Evolutionary conservation across 2,329 filamentous ascomycete genomes (phyloP), one percentile per base, ranked within the genome.

Genomic region (Aspergillus latus): DNA sequence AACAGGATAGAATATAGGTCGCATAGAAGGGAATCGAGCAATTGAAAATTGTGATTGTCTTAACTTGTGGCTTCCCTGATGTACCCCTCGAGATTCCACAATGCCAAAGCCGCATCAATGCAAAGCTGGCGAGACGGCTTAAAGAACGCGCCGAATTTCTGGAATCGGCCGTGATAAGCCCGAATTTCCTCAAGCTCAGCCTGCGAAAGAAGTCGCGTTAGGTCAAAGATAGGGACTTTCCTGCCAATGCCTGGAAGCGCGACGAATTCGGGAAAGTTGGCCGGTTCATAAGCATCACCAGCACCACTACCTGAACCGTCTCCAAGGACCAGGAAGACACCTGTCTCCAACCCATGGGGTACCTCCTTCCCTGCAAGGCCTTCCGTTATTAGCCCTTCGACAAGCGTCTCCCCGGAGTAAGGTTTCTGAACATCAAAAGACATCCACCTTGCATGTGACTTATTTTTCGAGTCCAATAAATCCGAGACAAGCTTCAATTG

Each of bases 41-140:
- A n/a, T 26, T 21, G 1, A 3, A 21, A 21, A 21, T 0, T 21
- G 21, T 21, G 21, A 21, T 21, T 21, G 21, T 3, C n/a, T 43
- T 9, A 49, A 34, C 7, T 3, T n/a, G 29, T 26, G 26, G 26
- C 21, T 11, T 53, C 37, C 8, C 59, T 56, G 8, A 74, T 32
- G 34, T 67, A 72, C 0, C 66, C 67, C 56, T 75, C 69, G 9
- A 77, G 58, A 54, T 68, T 75, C 75, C 75, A 78, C 21, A 78
- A 54, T 0, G 64, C 64, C 58, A 74, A 54, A 58, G 76, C 67
- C 26, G 70, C 63, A 21, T 73, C 60, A 21, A 69, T 54, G 0
- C 70, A 66, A 13, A 59, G 52, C 26, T 59, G 52, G 4, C 66
- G 62, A 32, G 66, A 64, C 0, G 74, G 72, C 42, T 68, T 66